Conservation (phyloP, 345 rosid species). For the Erodium maritimum region DNA sequence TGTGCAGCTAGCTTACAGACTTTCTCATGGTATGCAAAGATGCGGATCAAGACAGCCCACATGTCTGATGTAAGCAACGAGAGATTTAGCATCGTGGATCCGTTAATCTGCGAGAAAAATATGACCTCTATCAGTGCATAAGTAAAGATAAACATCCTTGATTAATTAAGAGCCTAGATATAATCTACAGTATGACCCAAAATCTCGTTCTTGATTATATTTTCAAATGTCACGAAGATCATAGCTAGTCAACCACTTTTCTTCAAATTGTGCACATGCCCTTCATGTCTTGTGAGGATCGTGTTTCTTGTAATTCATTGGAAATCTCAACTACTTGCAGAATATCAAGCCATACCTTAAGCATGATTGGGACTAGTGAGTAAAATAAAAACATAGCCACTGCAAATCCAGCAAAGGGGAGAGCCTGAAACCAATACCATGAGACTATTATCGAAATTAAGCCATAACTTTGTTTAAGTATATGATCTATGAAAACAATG, state of each 20-base stretch:
- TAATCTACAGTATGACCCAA: too few species aligned
- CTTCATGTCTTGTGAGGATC: neutral
- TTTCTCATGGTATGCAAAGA: slow-evolving; percentile 77
- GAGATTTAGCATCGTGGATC: slow-evolving; percentile 85
- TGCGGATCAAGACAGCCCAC: slow-evolving; percentile 89
- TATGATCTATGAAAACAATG: too few species aligned
- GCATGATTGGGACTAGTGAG: slow-evolving; percentile 67
- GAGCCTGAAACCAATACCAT: slow-evolving; percentile 50
- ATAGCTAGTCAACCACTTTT: too few species aligned
- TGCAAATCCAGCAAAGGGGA: slow-evolving; percentile 51
- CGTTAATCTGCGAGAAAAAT: slow-evolving; percentile 36
- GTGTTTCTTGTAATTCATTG: too few species aligned
- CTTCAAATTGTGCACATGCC: neutral
- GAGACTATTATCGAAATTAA: too few species aligned
- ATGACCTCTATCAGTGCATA: neutral
- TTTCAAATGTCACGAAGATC: too few species aligned
- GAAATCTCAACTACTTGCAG: too few species aligned
- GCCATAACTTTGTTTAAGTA: too few species aligned
- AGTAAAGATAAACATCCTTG: too few species aligned
- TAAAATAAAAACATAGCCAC: slow-evolving; percentile 64
- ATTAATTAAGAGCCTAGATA: too few species aligned
- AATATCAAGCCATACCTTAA: slow-evolving; percentile 42
- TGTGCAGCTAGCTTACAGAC: slow-evolving; percentile 16
- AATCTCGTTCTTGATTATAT: too few species aligned
- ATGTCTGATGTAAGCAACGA: slow-evolving; percentile 87